Evolutionary conservation across 768 basidiomycete genomes (phyloP).

Genomic region (Cubamyces sp.): DNA sequence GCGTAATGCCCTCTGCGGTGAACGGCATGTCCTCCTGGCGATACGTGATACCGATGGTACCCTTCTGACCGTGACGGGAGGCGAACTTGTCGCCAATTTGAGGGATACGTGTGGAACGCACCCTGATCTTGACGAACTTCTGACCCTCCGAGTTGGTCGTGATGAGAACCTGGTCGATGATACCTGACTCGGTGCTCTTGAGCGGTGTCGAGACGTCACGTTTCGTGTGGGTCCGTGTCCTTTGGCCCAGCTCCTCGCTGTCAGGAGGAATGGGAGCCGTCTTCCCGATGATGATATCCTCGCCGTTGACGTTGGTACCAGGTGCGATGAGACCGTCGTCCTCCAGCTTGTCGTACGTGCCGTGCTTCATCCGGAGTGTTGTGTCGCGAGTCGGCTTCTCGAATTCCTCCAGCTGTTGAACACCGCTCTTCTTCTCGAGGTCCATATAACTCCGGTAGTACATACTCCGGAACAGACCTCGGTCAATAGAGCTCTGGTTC

Average conservation of each 20-base stretch:
- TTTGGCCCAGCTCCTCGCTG: constrained; percentile 95
- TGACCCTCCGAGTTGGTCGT: constrained; percentile 96
- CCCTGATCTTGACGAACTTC: constrained; percentile 98
- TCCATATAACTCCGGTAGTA: constrained; percentile 99
- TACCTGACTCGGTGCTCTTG: constrained; percentile 97
- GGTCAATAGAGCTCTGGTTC: constrained; percentile 99
- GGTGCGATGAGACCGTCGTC: constrained; percentile 95
- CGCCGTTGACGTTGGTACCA: constrained; percentile 92
- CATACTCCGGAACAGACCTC: constrained; percentile 97
- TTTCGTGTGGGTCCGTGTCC: constrained; percentile 90
- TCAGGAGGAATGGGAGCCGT: constrained; percentile 97
- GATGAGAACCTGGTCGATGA: constrained; percentile 95
- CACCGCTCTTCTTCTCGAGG: constrained; percentile 94
- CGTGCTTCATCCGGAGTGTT: constrained; percentile 96
- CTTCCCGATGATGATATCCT: constrained; percentile 99
- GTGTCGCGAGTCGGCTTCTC: constrained; percentile 94
- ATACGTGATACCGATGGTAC: constrained; percentile 99
- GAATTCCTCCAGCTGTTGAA: constrained; percentile 92
- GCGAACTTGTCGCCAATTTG: constrained; percentile 99
- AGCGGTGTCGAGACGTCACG: constrained; percentile 97
- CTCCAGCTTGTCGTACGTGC: constrained; percentile 98
- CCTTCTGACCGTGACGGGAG: constrained; percentile 99
- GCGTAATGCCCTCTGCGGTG: constrained; percentile 94
- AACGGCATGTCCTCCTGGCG: constrained; percentile 99
- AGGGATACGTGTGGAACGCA: constrained; percentile 93